Evolutionary conservation across 345 rosid species (phyloP).

Genomic region (Boechera divaricarpa): DNA sequence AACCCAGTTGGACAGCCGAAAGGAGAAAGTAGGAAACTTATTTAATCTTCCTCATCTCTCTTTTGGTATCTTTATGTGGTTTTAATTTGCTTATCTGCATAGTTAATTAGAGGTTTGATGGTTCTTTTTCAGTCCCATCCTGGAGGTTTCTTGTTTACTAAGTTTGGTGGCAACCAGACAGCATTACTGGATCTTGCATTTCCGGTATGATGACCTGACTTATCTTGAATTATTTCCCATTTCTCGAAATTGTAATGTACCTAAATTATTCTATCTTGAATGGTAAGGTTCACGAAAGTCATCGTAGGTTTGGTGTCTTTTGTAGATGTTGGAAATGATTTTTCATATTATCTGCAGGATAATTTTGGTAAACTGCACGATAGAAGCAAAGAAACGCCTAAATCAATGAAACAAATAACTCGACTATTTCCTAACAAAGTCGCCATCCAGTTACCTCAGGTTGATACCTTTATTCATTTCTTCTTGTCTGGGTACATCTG

Average conservation of each 20-base stretch:
- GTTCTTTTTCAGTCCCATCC: constrained; percentile 76
- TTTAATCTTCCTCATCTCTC: neutral
- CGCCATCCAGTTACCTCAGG: constrained; percentile 97
- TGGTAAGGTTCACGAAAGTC: neutral
- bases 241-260: neutral
- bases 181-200: constrained; percentile 91
- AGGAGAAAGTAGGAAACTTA: constrained; percentile 75
- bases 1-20: constrained; percentile 85
- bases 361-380: constrained; percentile 86
- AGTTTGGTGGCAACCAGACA: constrained; percentile 93
- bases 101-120: constrained; percentile 19
- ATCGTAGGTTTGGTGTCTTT: constrained; percentile 1
- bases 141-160: constrained; percentile 90
- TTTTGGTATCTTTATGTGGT: constrained; percentile 23
- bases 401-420: constrained; percentile 86
- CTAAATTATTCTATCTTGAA: constrained; percentile 2
- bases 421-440: constrained; percentile 97
- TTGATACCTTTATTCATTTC: constrained; percentile 36
- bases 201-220: constrained; percentile 61
- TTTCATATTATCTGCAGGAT: constrained; percentile 61
- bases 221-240: constrained; percentile 7
- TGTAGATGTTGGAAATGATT: constrained; percentile 25
- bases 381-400: constrained; percentile 86
- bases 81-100: constrained; percentile 13
- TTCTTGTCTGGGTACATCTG: constrained; percentile 6